Conservation (phyloP, 2,329 filamentous ascomycete species). For the Cytospora leucostoma region DNA sequence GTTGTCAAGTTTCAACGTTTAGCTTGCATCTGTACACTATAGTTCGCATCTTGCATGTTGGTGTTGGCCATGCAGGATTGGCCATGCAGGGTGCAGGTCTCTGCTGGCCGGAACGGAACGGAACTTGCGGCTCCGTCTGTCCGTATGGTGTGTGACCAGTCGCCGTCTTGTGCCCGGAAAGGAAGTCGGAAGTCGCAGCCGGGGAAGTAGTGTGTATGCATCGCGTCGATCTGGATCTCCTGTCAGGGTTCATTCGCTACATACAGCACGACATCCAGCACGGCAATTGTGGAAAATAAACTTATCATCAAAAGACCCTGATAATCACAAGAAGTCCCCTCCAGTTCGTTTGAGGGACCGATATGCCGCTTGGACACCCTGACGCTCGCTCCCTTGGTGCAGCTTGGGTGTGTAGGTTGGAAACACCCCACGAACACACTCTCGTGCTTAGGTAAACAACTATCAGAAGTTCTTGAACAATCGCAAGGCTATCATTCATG, state of each 20-base stretch:
- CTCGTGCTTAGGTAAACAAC: background rate
- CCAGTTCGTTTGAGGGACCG: background rate
- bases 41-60: too few relatives aligned
- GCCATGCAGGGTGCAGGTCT: background rate
- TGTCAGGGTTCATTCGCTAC: slow-evolving; percentile 7
- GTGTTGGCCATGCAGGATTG: background rate
- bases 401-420: background rate
- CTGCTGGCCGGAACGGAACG: background rate
- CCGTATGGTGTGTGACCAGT: background rate
- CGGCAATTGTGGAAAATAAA: slow-evolving; percentile 10
- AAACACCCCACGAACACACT: background rate
- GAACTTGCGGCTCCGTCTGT: slow-evolving; percentile 9
- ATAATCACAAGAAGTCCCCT: background rate
- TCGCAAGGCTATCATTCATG: background rate
- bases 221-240: background rate
- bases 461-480: background rate
- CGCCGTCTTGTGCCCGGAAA: background rate
- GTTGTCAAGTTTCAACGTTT: too few relatives aligned
- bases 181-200: slow-evolving; percentile 12
- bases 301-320: slow-evolving; percentile 8
- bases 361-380: slow-evolving; percentile 5
- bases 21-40: too few relatives aligned
- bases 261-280: slow-evolving; percentile 20
- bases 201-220: slow-evolving; percentile 4
- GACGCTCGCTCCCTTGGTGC: background rate